Evolutionary conservation across 768 basidiomycete species (phyloP).

Genomic region (Psilocybe cubensis): DNA sequence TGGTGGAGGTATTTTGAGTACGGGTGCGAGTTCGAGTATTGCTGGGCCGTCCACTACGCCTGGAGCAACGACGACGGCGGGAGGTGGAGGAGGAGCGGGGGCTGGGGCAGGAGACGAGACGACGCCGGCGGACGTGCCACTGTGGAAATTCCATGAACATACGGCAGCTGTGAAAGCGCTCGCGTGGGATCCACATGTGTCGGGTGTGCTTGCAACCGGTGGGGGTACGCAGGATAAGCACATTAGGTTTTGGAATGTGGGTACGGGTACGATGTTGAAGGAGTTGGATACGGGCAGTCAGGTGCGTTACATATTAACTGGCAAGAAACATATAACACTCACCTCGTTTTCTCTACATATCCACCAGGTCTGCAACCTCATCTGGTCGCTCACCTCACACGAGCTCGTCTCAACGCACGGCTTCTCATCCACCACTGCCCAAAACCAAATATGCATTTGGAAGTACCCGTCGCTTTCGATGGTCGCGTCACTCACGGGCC

Average conservation of each 20-base stretch:
- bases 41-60: too few relatives aligned
- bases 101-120: conserved; percentile 30
- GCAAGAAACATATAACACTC: background rate
- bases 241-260: conserved; percentile 96
- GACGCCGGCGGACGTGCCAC: conserved; percentile 57
- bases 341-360: conserved; percentile 17
- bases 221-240: conserved; percentile 99
- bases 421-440: conserved; percentile 90
- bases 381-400: conserved; percentile 94
- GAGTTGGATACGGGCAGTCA: conserved; percentile 96
- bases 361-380: conserved; percentile 90
- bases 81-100: too few relatives aligned
- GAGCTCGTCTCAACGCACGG: conserved; percentile 98
- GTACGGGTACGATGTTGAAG: conserved; percentile 81
- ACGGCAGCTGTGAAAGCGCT: conserved; percentile 97
- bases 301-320: conserved; percentile 46
- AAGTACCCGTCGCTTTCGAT: conserved; percentile 92
- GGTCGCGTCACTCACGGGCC: conserved; percentile 93
- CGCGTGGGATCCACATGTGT: conserved; percentile 96
- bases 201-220: conserved; percentile 90
- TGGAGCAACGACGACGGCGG: too few relatives aligned
- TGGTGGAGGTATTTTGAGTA: too few relatives aligned
- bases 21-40: too few relatives aligned
- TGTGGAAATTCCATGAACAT: conserved; percentile 97
- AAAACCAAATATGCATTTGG: conserved; percentile 97